Evolutionary conservation across 306 rosid species (phyloP), one percentile per base, ranked within the genome.

Genomic region (Sicyos baderoa): DNA sequence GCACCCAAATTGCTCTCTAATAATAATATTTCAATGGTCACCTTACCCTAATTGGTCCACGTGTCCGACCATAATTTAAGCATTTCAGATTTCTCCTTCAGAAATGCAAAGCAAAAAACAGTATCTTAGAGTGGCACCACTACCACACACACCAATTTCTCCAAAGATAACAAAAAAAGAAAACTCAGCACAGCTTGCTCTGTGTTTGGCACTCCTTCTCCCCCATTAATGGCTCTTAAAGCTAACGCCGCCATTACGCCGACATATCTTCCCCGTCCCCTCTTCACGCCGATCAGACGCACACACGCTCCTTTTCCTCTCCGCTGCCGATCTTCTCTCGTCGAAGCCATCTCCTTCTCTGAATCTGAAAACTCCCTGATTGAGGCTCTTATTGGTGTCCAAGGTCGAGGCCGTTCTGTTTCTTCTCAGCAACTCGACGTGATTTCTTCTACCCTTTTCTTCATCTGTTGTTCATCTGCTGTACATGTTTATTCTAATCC

Each of bases 381-480:
- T 47, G 82, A 89, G 54, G 88, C 95, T 1, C 90, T 91, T 63
- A 56, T 91, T 22, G 97, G 97, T 35, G 82, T 82, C 74, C 92
- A 86, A 81, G 97, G 97, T 74, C 89, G 95, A n/a, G 97, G 97
- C 25, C 96, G 95, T 54, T 83, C 94, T 60, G 86, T 95, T 73
- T 86, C 97, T 66, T 81, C 92, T 27, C 84, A 87, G 14, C 97
- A 89, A 63, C 92, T 92, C 77, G 72, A 27, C 23, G 96, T 92
- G 54, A 44, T 14, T 7, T 40, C 12, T 16, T 59, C 18, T 4
- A 22, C 5, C 68, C 22, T n/a, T n/a, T 77, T 11, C 47, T n/a
- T 68, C 40, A 16, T 8, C 66, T 1, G 49, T 47, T 49, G 11
- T 13, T 51, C 22, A 48, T 22, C 29, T 29, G n/a, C n/a, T 45